These are phyloP conservation scores for Papiliotrema laurentii DNA, from an alignment of 1,284 basidiomycete species.

Conservation along the genomic window DNA sequence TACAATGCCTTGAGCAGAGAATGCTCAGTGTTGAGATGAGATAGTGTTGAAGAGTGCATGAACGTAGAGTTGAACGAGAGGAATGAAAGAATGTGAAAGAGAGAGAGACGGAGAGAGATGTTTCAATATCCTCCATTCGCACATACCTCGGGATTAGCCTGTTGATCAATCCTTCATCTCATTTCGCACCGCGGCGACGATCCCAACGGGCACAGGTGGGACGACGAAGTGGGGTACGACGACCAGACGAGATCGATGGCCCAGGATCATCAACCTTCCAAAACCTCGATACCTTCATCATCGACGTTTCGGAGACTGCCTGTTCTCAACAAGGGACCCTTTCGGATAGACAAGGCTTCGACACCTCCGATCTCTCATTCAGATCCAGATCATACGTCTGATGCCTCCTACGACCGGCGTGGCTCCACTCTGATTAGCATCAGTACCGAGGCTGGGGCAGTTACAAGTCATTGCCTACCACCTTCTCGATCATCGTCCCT, in stretches of 20 bases:
- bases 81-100: background rate
- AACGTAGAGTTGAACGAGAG: background rate
- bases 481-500: slow-evolving; percentile 4
- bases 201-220: no score
- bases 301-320: slow-evolving; percentile 27
- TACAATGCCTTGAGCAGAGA: slow-evolving; percentile 12
- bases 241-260: background rate
- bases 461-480: slow-evolving; percentile 3
- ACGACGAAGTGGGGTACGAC: no score
- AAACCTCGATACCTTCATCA: background rate
- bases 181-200: no score
- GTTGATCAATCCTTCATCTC: no score
- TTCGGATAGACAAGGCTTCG: slow-evolving; percentile 27
- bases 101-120: background rate
- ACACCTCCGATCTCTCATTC: slow-evolving; percentile 8
- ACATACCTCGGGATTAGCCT: background rate
- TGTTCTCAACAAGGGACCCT: slow-evolving; percentile 27
- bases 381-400: slow-evolving; percentile 1
- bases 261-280: background rate
- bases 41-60: background rate
- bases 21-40: slow-evolving; percentile 20
- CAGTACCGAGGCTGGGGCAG: background rate
- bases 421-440: no score
- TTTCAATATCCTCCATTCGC: no score
- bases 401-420: no score